phyloP scores from a whole-genome alignment of 2,329 filamentous ascomycete genomes.

The Anisogramma anomala region DNA sequence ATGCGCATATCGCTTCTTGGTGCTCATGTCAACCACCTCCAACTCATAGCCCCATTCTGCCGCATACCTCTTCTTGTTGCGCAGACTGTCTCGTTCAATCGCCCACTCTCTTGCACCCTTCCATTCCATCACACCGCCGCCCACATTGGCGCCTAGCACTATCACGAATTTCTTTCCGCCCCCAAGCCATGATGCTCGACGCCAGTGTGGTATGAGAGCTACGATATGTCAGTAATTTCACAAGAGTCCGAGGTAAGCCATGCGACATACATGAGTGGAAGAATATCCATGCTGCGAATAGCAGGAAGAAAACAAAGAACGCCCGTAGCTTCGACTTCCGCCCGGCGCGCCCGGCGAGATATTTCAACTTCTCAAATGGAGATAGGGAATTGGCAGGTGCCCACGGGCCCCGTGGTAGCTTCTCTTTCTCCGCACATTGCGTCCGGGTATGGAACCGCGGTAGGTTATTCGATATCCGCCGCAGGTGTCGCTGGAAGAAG shows the following conservation, averaged over 20 bases:
- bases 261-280: slow-evolving; percentile 59
- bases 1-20: slow-evolving; percentile 95
- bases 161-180: slow-evolving; percentile 88
- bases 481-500: slow-evolving; percentile 78
- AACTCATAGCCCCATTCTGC: slow-evolving; percentile 86
- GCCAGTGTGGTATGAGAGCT: slow-evolving; percentile 52
- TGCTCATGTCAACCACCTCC: slow-evolving; percentile 96
- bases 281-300: slow-evolving; percentile 53
- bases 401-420: slow-evolving; percentile 50
- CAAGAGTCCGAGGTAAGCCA: slow-evolving; percentile 1
- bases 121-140: slow-evolving; percentile 98
- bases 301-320: slow-evolving; percentile 45
- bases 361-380: slow-evolving; percentile 35
- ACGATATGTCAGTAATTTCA: slow-evolving; percentile 18
- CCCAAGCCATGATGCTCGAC: slow-evolving; percentile 61
- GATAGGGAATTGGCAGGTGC: slow-evolving; percentile 30
- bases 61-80: slow-evolving; percentile 87
- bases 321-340: slow-evolving; percentile 56
- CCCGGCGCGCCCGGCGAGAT: slow-evolving; percentile 39
- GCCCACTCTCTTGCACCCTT: slow-evolving; percentile 97
- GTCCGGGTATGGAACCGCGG: slow-evolving; percentile 53
- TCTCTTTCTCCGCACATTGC: slow-evolving; percentile 67
- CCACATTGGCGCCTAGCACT: slow-evolving; percentile 84
- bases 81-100: slow-evolving; percentile 88
- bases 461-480: slow-evolving; percentile 66